Evolutionary conservation across 2,329 filamentous ascomycete species (phyloP), one percentile per base, ranked within the genome.

Genomic region (Emergomyces orientalis): DNA sequence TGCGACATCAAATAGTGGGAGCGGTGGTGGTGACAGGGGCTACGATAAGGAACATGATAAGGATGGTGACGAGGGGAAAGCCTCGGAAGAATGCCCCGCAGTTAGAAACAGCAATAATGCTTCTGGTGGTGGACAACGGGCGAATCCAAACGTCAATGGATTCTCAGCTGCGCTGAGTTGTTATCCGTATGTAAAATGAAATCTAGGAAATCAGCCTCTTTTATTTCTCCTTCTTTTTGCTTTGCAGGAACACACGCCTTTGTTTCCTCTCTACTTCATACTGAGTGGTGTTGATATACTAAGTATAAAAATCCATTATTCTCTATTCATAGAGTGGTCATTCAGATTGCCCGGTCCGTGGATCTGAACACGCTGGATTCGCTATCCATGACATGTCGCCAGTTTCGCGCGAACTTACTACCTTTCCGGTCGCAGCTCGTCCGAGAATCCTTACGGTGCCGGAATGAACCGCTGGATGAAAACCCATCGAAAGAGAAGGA

Each of bases 331-430:
- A 96, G 91, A 70, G 85, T 96, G 72, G 86, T 89, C 69, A 84
- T 86, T 67, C 84, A 88, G 69, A 84, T 97, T 67, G 88, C 89
- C 58, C 83, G 85, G 39, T 83, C 84, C 68, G 85, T 97, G 73
- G 93, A 97, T 73, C 84, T 96, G 59, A 96, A 93, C 74, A 88
- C 90, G 17, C 84, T 97, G 69, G 88, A 96, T 74, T 86, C 88
- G 67, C 84, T 97, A 25, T 89, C 92, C 60, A 85, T 84, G 62
- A 91, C 90, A 62, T 96, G 91, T 74, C 89, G 88, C 60, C 86
- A 89, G 71, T 85, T 96, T 66, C 89, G 89, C 68, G 82, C 82
- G 63, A 89, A 87, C 67, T 82, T 97, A 30, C 79, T 95, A 52
- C 89, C 91, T 69, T 92, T 90, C 75, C 88, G 90, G 70, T 81